Conservation (phyloP, 1,284 basidiomycete genomes). For the Sporisorium graminicola region DNA sequence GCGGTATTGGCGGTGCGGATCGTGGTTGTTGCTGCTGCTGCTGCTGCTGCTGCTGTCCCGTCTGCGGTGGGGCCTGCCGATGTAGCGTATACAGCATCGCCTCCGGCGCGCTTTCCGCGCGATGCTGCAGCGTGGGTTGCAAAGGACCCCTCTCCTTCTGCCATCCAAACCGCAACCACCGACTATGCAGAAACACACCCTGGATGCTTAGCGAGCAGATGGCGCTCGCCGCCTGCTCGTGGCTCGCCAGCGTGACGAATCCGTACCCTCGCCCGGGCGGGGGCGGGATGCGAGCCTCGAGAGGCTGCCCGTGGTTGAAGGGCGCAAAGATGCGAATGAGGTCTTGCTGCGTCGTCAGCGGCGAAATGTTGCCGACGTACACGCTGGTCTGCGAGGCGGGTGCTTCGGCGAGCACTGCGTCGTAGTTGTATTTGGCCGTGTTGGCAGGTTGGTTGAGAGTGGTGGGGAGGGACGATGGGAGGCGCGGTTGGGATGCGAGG, state of each 20-base stretch:
- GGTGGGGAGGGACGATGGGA: background rate
- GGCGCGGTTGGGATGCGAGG: constrained; percentile 4
- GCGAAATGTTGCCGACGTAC: constrained; percentile 97
- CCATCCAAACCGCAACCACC: constrained; percentile 97
- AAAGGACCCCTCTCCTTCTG: constrained; percentile 81
- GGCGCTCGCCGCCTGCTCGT: constrained; percentile 96
- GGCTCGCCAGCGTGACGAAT: constrained; percentile 96
- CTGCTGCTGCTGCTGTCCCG: too few relatives aligned
- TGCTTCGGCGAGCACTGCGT: constrained; percentile 87
- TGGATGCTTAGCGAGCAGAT: constrained; percentile 85
- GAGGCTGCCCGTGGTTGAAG: constrained; percentile 85
- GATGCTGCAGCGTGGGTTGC: background rate
- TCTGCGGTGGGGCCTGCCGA: background rate
- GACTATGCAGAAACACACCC: constrained; percentile 92
- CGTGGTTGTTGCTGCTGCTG: background rate
- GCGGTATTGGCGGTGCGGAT: background rate
- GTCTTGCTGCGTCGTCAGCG: constrained; percentile 93
- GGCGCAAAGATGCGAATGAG: constrained; percentile 95
- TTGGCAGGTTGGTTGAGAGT: background rate
- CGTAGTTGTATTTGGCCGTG: constrained; percentile 74
- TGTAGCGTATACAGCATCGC: constrained; percentile 10
- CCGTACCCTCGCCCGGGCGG: constrained; percentile 93
- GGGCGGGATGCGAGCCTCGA: constrained; percentile 84
- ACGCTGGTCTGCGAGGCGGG: constrained; percentile 93
- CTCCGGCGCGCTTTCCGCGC: constrained; percentile 20